Conservation (phyloP, 768 basidiomycete species). For the Hygrophorus russula region DNA sequence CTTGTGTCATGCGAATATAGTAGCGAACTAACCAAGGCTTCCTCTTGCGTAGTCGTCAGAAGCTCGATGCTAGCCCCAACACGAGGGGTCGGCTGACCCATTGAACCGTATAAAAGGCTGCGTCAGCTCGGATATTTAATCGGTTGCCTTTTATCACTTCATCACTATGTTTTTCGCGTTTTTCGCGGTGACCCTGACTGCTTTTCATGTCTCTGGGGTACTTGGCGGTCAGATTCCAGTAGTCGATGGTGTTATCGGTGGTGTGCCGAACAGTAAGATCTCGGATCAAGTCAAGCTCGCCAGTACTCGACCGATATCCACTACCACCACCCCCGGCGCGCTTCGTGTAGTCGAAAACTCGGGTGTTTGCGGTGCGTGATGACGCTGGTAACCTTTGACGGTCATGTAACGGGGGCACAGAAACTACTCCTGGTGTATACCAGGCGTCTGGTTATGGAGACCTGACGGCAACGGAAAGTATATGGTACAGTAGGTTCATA, state of each 20-base stretch:
- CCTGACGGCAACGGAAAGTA: slow-evolving; percentile 41
- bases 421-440: slow-evolving; percentile 50
- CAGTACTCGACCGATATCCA: slow-evolving; percentile 12
- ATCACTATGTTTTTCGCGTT: neutral
- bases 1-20: no score
- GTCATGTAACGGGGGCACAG: slow-evolving; percentile 16
- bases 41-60: no score
- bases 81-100: no score
- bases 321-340: slow-evolving; percentile 28
- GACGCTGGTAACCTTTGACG: neutral
- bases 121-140: no score
- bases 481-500: slow-evolving; percentile 29
- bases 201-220: neutral
- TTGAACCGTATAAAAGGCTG: no score
- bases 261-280: slow-evolving; percentile 18
- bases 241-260: slow-evolving; percentile 40
- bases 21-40: no score
- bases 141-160: no score
- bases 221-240: slow-evolving; percentile 30
- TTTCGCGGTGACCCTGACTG: neutral
- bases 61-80: no score
- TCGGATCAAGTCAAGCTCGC: slow-evolving; percentile 9
- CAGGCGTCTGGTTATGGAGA: slow-evolving; percentile 59
- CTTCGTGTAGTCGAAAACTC: slow-evolving; percentile 50
- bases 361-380: slow-evolving; percentile 41